Conservation (phyloP, 208 protist species). For the Angomonas desouzai region DNA sequence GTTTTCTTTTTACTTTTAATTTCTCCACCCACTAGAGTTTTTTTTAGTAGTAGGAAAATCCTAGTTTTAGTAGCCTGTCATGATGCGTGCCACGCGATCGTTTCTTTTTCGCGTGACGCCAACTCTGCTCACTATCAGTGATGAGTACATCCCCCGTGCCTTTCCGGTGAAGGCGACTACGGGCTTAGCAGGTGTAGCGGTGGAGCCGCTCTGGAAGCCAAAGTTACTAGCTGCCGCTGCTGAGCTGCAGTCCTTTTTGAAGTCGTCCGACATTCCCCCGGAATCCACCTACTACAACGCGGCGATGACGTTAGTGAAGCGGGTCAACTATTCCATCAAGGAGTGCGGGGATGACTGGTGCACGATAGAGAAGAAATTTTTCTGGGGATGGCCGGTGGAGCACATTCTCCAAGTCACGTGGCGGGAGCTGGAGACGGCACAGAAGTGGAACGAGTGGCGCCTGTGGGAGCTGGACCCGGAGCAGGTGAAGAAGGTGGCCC, state of each 20-base stretch:
- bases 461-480: slow-evolving; percentile 91
- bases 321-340: slow-evolving; percentile 83
- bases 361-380: slow-evolving; percentile 89
- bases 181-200: slow-evolving; percentile 81
- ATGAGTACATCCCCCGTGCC: slow-evolving; percentile 88
- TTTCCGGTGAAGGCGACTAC: slow-evolving; percentile 91
- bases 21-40: neutral
- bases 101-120: slow-evolving; percentile 51
- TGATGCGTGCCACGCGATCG: slow-evolving; percentile 29
- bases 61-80: neutral
- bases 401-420: slow-evolving; percentile 90
- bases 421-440: slow-evolving; percentile 88
- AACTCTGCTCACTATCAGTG: slow-evolving; percentile 66
- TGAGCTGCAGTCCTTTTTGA: slow-evolving; percentile 83
- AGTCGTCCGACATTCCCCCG: slow-evolving; percentile 81
- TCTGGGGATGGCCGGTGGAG: slow-evolving; percentile 91
- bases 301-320: slow-evolving; percentile 89
- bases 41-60: slow-evolving; percentile 1
- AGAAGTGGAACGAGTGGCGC: slow-evolving; percentile 92
- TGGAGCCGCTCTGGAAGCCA: slow-evolving; percentile 90
- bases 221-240: slow-evolving; percentile 82
- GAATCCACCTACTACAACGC: slow-evolving; percentile 91
- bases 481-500: slow-evolving; percentile 88
- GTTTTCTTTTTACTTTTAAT: slow-evolving; percentile 7
- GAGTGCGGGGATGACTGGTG: slow-evolving; percentile 90